Evolutionary conservation across 2,329 filamentous ascomycete species (phyloP), one percentile per base, ranked within the genome.

Genomic region (Xylaria sp.): DNA sequence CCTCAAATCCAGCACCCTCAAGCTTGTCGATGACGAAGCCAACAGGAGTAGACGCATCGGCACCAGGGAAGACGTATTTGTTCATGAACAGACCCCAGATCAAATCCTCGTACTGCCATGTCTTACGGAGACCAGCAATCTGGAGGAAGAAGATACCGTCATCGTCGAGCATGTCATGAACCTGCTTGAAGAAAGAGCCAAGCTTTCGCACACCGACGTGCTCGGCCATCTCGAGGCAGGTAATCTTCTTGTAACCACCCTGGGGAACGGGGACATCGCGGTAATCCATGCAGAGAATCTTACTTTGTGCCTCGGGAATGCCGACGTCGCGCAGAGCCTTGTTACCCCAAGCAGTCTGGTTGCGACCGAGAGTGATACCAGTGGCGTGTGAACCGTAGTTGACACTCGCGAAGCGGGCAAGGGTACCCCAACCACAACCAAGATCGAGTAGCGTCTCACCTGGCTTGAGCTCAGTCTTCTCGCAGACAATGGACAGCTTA

Each of bases 61-160:
- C 94, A 73, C 94, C 94, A 39, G 92, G 94, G 84, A 97, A 97
- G 75, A 97, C 83, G 77, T 97, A 96, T 81, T 96, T 97, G 87
- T 97, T 97, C 92, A 97, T 96, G 84, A 97, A 97, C 52, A 97
- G 83, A 74, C 94, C 94, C 94, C 94, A 97, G 75, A 93, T 90
- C 55, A 97, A 84, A 78, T 97, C 93, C 81, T 97, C 92, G 73
- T 96, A 97, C 77, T 97, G 94, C 94, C 94, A 97, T 65, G 83
- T 81, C 80, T 95, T 95, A 69, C 94, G 89, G 63, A 99, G 84
- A 78, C 94, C 94, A 69, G 93, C 92, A 69, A 95, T 92, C 77
- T 97, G 94, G 62, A 97, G 83, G 84, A 94, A 97, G 81, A 97
- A 96, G 66, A 91, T 85, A 75, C 94, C 94, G 67, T 97, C 92